Percentiles rank a stretch among this genome's conserved stretches.
Evolutionary conservation across 2,329 filamentous ascomycete genomes (phyloP).

Genomic region (Sarocladium strictum): DNA sequence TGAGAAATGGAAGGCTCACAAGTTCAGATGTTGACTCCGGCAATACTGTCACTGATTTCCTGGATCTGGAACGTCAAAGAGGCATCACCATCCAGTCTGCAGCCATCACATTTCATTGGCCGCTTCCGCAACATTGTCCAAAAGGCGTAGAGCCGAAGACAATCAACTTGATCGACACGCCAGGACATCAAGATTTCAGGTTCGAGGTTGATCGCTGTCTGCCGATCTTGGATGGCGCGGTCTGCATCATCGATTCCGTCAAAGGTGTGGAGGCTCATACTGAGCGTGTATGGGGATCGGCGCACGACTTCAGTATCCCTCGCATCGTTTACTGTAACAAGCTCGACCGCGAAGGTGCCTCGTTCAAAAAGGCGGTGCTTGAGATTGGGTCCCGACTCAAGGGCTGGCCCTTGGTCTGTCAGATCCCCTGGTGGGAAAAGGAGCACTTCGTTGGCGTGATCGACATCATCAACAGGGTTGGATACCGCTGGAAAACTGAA

Average conservation of each 20-base stretch:
- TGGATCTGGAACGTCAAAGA: slow-evolving; percentile 83
- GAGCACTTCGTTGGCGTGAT: slow-evolving; percentile 77
- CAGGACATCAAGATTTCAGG: slow-evolving; percentile 94
- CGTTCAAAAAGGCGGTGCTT: slow-evolving; percentile 76
- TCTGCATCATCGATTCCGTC: slow-evolving; percentile 90
- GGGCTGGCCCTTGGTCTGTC: slow-evolving; percentile 85
- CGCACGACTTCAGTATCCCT: slow-evolving; percentile 78
- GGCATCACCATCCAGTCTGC: slow-evolving; percentile 98
- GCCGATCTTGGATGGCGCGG: slow-evolving; percentile 78
- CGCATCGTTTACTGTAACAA: slow-evolving; percentile 75
- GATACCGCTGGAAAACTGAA: slow-evolving; percentile 61
- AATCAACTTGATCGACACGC: slow-evolving; percentile 92
- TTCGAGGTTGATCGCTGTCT: slow-evolving; percentile 93
- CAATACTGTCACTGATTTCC: slow-evolving; percentile 94
- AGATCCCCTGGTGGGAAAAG: slow-evolving; percentile 90
- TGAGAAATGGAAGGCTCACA: no score
- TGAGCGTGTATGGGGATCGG: slow-evolving; percentile 91
- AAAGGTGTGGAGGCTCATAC: slow-evolving; percentile 96
- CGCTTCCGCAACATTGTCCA: slow-evolving; percentile 45
- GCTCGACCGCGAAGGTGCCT: slow-evolving; percentile 69
- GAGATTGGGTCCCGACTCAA: slow-evolving; percentile 76
- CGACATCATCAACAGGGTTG: slow-evolving; percentile 71
- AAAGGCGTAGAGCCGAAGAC: slow-evolving; percentile 49
- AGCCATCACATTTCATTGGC: slow-evolving; percentile 93
- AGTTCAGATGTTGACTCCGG: slow-evolving; percentile 93